phyloP scores from a whole-genome alignment of 1,284 basidiomycete genomes.

The Moesziomyces sp. region DNA sequence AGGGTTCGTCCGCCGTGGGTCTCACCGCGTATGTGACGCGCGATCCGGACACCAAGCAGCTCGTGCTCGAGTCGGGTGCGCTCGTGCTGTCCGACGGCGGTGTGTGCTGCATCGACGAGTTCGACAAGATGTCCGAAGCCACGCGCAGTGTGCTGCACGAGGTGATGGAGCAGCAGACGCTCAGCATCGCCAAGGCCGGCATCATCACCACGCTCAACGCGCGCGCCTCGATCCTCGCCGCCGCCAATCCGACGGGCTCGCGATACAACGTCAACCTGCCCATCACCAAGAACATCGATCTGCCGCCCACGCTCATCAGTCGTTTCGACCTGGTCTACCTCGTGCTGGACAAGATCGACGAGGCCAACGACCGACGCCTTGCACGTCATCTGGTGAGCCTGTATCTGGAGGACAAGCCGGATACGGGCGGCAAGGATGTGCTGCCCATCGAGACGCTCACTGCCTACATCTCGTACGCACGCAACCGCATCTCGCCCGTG shows the following conservation, averaged over 20 bases:
- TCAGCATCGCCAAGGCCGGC: conserved; percentile 98
- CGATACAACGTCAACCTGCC: conserved; percentile 91
- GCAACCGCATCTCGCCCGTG: conserved; percentile 86
- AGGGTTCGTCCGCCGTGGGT: conserved; percentile 97
- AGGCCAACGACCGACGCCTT: conserved; percentile 84
- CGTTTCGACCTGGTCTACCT: conserved; percentile 98
- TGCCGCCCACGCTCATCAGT: conserved; percentile 96
- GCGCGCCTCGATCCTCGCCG: conserved; percentile 93
- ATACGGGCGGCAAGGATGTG: conserved; percentile 77
- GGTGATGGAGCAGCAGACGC: conserved; percentile 99
- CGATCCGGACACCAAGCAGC: conserved; percentile 96
- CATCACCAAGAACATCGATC: conserved; percentile 75
- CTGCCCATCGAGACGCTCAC: conserved; percentile 88
- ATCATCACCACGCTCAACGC: conserved; percentile 99
- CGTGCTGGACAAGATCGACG: conserved; percentile 89
- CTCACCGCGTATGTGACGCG: conserved; percentile 97
- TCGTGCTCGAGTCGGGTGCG: conserved; percentile 96
- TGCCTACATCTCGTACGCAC: conserved; percentile 92
- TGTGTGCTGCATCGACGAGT: conserved; percentile 99
- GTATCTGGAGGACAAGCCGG: conserved; percentile 90
- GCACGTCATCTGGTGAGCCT: conserved; percentile 92
- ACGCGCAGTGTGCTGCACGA: conserved; percentile 96
- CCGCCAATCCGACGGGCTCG: conserved; percentile 95
- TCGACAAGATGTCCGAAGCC: conserved; percentile 98
- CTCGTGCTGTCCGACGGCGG: conserved; percentile 96